Percentiles rank a stretch among this genome's conserved stretches.
Conservation (phyloP, 805 yeast genomes). For the Suhomyces canberraensis region DNA sequence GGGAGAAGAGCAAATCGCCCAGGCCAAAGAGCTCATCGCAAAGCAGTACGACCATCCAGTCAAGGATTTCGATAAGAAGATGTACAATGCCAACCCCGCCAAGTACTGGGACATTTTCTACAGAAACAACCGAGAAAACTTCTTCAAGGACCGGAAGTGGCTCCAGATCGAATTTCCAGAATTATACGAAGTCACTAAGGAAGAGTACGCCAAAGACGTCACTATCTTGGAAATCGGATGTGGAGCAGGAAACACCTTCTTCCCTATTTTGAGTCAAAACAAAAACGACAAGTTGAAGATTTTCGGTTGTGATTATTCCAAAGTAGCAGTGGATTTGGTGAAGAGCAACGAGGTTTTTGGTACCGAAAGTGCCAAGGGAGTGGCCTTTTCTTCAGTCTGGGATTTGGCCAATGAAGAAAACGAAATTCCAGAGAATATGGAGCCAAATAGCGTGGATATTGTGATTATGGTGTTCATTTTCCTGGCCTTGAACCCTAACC, state of each 20-base stretch:
- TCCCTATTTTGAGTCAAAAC: conserved; percentile 82
- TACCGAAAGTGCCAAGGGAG: conserved; percentile 41
- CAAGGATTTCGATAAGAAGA: conserved; percentile 74
- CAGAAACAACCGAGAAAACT: conserved; percentile 84
- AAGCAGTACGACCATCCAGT: conserved; percentile 83
- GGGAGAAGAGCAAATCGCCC: conserved; percentile 83
- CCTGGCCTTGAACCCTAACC: conserved; percentile 86
- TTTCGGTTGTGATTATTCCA: conserved; percentile 86
- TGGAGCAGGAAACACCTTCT: conserved; percentile 97
- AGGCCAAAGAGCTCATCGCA: conserved; percentile 71
- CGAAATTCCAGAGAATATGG: conserved; percentile 77
- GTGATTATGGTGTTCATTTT: conserved; percentile 95
- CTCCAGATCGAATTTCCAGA: conserved; percentile 89
- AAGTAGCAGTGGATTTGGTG: conserved; percentile 86
- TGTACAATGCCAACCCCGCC: conserved; percentile 83
- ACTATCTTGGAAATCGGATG: conserved; percentile 91
- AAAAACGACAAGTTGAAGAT: conserved; percentile 72
- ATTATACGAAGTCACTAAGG: conserved; percentile 68
- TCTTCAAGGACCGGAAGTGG: conserved; percentile 97
- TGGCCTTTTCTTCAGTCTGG: conserved; percentile 88
- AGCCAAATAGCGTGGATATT: conserved; percentile 78
- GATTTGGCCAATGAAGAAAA: conserved; percentile 80
- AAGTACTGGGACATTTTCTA: conserved; percentile 95
- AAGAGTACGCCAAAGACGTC: conserved; percentile 63
- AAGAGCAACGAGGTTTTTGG: conserved; percentile 59